phyloP scores from a whole-genome alignment of 768 basidiomycete genomes.

The Dendrothele bispora region DNA sequence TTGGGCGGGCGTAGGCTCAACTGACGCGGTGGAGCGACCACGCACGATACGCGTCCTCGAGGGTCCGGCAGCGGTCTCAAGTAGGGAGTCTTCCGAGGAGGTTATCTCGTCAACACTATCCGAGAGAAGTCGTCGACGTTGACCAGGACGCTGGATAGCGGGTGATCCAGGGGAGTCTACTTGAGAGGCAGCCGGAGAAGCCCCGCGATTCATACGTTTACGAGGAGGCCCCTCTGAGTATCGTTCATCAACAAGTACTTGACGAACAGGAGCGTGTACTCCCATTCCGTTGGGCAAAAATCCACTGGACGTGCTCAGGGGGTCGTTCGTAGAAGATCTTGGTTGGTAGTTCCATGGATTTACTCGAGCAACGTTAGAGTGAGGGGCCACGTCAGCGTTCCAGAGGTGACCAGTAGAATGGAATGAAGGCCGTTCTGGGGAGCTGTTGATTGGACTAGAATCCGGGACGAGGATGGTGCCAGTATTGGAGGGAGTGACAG shows the following conservation, averaged over 20 bases:
- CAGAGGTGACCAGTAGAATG: conserved; percentile 36
- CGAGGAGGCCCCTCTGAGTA: conserved; percentile 71
- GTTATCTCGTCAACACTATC: conserved; percentile 51
- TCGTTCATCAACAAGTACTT: conserved; percentile 16
- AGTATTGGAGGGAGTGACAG: conserved; percentile 43
- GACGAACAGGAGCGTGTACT: not conserved
- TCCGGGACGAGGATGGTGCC: conserved; percentile 72
- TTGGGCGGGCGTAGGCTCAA: conserved; percentile 23
- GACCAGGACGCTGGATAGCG: conserved; percentile 52
- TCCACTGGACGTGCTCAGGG: conserved; percentile 58
- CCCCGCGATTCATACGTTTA: conserved; percentile 65
- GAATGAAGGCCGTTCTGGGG: conserved; percentile 37
- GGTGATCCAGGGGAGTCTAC: conserved; percentile 59
- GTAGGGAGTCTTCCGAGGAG: conserved; percentile 71
- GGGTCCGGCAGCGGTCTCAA: conserved; percentile 47
- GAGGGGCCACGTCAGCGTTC: conserved; percentile 42
- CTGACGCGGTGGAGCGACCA: conserved; percentile 33
- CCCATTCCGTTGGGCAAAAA: conserved; percentile 32
- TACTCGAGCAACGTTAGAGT: conserved; percentile 36
- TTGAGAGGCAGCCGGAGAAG: conserved; percentile 33
- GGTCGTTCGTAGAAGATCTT: conserved; percentile 49
- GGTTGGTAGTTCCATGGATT: conserved; percentile 36
- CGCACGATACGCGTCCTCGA: conserved; percentile 52
- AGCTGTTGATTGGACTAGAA: conserved; percentile 62
- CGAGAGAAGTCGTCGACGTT: conserved; percentile 42